A percentile compares a stretch with the other conserved stretches of the same genome.
These are phyloP conservation scores for Cladosporium sp. DNA, from an alignment of 2,329 filamentous ascomycete species.

Conservation along the genomic window DNA sequence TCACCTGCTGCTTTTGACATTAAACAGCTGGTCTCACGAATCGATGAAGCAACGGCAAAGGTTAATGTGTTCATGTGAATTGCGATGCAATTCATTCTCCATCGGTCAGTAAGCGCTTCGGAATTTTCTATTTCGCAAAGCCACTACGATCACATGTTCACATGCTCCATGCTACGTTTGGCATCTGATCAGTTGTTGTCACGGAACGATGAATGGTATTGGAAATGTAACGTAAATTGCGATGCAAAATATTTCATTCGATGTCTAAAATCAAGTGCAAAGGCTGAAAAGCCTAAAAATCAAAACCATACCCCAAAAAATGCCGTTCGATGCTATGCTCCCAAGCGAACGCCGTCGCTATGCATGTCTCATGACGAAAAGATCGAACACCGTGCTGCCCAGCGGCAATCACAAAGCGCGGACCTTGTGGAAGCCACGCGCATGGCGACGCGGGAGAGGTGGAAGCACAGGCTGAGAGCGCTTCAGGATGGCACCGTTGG, in stretches of 20 bases:
- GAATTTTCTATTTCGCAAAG: too few species aligned
- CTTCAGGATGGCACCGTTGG: constrained; percentile 40
- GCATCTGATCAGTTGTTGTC: too few species aligned
- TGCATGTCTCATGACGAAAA: not conserved
- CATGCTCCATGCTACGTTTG: too few species aligned
- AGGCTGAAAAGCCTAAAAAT: not conserved
- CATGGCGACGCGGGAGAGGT: not conserved
- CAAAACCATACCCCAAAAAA: not conserved
- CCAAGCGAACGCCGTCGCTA: not conserved
- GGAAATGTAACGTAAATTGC: not conserved
- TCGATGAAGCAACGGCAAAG: too few species aligned
- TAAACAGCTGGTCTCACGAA: too few species aligned
- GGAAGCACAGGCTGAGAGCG: not conserved
- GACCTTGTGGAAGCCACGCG: not conserved
- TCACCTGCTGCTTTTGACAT: too few species aligned
- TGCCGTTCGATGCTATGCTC: not conserved
- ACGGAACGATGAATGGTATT: too few species aligned
- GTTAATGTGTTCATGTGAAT: too few species aligned
- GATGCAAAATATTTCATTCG: not conserved
- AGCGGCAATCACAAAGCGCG: not conserved
- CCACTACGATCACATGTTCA: too few species aligned
- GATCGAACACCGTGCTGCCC: not conserved
- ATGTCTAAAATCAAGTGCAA: not conserved
- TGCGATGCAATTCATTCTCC: too few species aligned
- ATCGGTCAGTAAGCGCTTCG: too few species aligned